phyloP scores from a whole-genome alignment of 306 rosid genomes.

The Gleditsia sinensis region DNA sequence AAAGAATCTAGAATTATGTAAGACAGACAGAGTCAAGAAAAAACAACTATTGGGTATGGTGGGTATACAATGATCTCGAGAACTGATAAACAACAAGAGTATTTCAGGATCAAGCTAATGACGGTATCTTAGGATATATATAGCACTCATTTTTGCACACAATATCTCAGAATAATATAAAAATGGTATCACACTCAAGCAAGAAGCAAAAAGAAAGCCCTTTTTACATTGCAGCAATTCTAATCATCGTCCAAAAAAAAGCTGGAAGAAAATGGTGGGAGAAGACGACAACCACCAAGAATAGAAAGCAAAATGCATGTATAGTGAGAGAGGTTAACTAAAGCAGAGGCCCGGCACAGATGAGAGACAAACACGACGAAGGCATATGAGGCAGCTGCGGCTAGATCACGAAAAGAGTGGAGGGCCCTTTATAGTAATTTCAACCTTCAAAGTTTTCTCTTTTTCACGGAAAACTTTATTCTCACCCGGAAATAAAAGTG shows the following conservation, averaged over 20 bases:
- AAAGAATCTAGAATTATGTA: background rate
- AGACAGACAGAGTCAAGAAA: background rate
- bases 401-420: too few species aligned
- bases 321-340: too few species aligned
- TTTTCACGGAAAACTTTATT: too few species aligned
- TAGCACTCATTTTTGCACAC: slow-evolving; percentile 7
- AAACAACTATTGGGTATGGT: background rate
- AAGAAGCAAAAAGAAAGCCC: background rate
- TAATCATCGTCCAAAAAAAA: background rate
- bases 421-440: too few species aligned
- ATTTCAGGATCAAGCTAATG: slow-evolving; percentile 29
- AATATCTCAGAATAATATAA: background rate
- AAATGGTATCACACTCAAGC: background rate
- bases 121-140: background rate
- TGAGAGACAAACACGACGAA: too few species aligned
- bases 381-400: too few species aligned
- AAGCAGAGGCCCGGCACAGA: too few species aligned
- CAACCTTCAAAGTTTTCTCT: too few species aligned
- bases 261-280: background rate
- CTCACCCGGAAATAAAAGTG: too few species aligned
- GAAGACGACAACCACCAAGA: too few species aligned
- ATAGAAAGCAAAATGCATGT: too few species aligned
- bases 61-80: background rate
- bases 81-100: background rate
- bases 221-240: background rate